Conservation (phyloP, 331 rosid species). For the Malus hybrid region DNA sequence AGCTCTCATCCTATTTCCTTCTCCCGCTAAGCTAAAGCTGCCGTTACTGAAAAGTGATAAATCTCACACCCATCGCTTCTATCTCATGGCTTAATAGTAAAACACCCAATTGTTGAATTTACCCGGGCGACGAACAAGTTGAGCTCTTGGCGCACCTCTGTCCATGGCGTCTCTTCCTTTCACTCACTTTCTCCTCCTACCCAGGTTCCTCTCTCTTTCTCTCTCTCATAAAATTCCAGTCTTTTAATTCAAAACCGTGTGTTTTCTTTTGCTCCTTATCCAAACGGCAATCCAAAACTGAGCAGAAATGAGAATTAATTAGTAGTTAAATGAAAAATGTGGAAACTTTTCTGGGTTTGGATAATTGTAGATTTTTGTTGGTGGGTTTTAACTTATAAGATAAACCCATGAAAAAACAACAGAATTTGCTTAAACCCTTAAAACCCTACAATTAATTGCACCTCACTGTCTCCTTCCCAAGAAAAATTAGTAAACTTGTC, state of each 20-base stretch:
- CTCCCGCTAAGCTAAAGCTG: slow-evolving; percentile 1
- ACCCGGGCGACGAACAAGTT: background rate
- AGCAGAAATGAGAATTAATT: background rate
- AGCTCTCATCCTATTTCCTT: background rate
- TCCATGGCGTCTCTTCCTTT: slow-evolving; percentile 61
- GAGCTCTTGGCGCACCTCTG: slow-evolving; percentile 5
- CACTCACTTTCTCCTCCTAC: slow-evolving; percentile 46
- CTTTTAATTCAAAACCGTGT: background rate
- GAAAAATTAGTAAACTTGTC: background rate
- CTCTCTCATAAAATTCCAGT: background rate
- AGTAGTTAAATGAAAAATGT: background rate
- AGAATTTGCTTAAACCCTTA: slow-evolving; percentile 4
- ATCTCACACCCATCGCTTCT: background rate
- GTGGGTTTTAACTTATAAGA: background rate
- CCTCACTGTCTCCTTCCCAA: background rate
- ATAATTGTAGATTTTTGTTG: background rate
- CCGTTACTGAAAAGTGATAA: background rate
- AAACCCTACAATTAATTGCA: slow-evolving; percentile 9
- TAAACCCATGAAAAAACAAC: background rate
- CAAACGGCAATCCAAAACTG: background rate
- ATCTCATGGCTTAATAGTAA: slow-evolving; percentile 22
- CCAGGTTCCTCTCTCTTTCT: slow-evolving; percentile 51
- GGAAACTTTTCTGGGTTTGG: background rate
- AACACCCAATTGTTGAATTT: slow-evolving; percentile 12
- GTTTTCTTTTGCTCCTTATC: background rate